Base-by-base conservation (phyloP, 805 yeast genomes). In the Pichia phayaonensis region DNA sequence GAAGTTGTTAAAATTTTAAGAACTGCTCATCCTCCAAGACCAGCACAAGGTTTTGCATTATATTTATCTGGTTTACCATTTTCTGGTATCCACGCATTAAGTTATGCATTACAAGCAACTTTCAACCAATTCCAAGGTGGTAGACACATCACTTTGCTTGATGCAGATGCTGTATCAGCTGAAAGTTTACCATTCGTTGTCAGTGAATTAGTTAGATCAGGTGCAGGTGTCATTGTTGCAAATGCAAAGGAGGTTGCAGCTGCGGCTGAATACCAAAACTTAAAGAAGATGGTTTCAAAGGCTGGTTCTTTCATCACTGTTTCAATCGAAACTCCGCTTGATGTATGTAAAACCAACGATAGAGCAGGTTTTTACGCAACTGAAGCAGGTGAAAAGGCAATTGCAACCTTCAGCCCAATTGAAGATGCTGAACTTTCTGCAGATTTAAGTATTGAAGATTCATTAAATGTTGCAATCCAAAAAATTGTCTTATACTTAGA, bases 1-100 rank as follows among this genome's bases (percentile, higher is more conserved):
- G 97, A 90, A 69, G 97, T 92, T 48, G 98, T 92, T 53, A 78
- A 79, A 67, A 90, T 92, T 53, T 77, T 90, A 61, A 84, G 98
- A 66, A 92, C 88, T 61, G 80, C 90, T 44, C 90, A 90, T 68
- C 97, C 97, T 50, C 96, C 98, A 56, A 82, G 97, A 70, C 80
- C 76, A 52, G 68, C 76, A 52, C 98, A 92, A 72, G 98, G 98
- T 36, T 92, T 90, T 68, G 86, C 88, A 10, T 72, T 90, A 48
- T 76, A 83, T 54, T 72, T 89, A 48, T 74, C 82, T 31, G 81
- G 86, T 39, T 69, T 74, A 56, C 75, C 81, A 59, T 74, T 76
- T 59, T 74, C 83, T 29, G 83, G 86, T 49, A 74, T 76, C 45
- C 79, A 75, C 54, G 81, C 84, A 46, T 72, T 90, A 56, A 80